Evolutionary conservation across 202 grass and related monocot genomes (phyloP).

Genomic region (Carex arenaria): DNA sequence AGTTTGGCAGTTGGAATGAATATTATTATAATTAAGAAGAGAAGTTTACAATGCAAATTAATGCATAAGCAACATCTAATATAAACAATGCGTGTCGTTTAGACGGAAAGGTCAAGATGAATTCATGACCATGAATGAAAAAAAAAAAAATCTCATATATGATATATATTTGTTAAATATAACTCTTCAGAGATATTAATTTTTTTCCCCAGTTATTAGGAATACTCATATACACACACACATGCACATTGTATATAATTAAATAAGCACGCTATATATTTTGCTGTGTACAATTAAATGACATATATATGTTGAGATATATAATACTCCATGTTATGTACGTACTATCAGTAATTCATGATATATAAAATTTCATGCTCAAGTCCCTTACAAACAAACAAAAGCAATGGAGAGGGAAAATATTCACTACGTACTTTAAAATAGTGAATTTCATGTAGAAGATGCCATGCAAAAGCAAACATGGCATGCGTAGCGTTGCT

Average conservation of each 20-base stretch:
- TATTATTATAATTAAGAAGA: neutral
- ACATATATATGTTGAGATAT: neutral
- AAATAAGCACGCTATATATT: too few relatives aligned
- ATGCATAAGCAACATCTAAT: neutral
- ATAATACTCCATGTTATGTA: neutral
- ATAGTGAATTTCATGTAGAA: constrained; percentile 10
- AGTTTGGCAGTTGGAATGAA: neutral
- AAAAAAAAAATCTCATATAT: too few relatives aligned
- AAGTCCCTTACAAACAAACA: neutral
- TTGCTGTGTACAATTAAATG: neutral
- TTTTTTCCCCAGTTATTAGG: too few relatives aligned
- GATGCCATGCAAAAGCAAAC: neutral
- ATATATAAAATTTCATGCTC: neutral
- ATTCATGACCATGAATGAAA: too few relatives aligned
- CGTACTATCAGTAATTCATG: neutral
- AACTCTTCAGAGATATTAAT: too few relatives aligned
- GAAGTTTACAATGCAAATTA: neutral
- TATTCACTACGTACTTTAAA: neutral
- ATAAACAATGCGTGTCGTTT: neutral
- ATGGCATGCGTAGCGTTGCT: neutral
- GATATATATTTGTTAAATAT: too few relatives aligned
- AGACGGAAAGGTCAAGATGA: too few relatives aligned
- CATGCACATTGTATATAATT: too few relatives aligned
- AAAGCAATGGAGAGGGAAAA: neutral
- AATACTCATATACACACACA: too few relatives aligned